Base-by-base conservation (phyloP, 345 rosid genomes). In the Orychophragmus violaceus region DNA sequence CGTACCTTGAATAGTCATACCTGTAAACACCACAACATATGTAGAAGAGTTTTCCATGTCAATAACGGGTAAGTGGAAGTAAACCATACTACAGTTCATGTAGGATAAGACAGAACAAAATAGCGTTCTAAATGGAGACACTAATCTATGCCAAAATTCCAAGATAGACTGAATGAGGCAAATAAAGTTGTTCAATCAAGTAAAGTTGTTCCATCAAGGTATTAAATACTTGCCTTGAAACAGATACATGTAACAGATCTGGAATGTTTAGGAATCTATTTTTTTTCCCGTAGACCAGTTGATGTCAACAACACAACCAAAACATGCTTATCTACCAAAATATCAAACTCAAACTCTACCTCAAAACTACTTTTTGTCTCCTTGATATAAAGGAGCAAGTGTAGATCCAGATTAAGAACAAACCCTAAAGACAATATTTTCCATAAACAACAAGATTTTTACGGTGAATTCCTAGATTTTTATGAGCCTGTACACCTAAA, bases 391-490 rank as follows among this genome's bases (percentile, higher is more conserved):
- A 55, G n/a, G 5, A 62, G n/a, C 12, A 7, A 46, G 6, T 57
- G 8, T 17, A 64, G 61, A 57, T 72, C 66, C 54, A 9, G 16
- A 72, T 54, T 56, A 18, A 71, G 70, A 54, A 64, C 41, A 32
- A 54, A 44, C n/a, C 70, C 64, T 30, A 48, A 18, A 28, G 42
- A 55, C 58, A 18, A 70, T 41, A 6, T 19, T 10, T 33, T 9
- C 55, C 49, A 30, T 29, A 23, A 14, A 42, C 28, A 70, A 30
- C 44, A 39, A 50, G 27, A 52, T 28, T 23, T 14, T 23, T 30
- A 22, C 4, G 32, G 51, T 25, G 35, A 45, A 57, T 12, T 55
- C 63, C 69, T 12, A 33, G 0, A 44, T 18, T 62, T n/a, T 33
- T 19, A 62, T 5, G 3, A 70, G 17, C 53, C 39, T 13, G 49